These are phyloP conservation scores for Ogataea ganodermae DNA, from an alignment of 805 yeast genomes.

Conservation along the genomic window DNA sequence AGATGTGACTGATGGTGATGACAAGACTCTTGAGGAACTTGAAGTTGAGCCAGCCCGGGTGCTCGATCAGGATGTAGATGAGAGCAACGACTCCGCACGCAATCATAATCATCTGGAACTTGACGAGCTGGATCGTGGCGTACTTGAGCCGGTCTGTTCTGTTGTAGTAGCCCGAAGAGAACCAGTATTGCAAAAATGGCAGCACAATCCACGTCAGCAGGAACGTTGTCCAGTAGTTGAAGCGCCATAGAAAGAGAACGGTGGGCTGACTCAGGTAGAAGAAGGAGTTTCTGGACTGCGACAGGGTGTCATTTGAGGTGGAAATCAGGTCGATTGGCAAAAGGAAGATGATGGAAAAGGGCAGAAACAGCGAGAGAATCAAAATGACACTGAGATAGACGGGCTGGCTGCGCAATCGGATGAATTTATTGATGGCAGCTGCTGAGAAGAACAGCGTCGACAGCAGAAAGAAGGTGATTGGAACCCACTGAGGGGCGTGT, in stretches of 20 bases:
- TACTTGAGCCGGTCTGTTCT: constrained; percentile 50
- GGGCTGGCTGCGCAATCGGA: constrained; percentile 39
- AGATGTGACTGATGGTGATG: constrained; percentile 76
- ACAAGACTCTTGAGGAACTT: constrained; percentile 63
- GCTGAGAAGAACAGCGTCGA: constrained; percentile 36
- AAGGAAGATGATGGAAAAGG: constrained; percentile 70
- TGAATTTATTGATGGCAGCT: constrained; percentile 38
- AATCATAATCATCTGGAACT: constrained; percentile 61
- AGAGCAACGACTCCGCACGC: constrained; percentile 54
- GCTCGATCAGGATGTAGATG: constrained; percentile 55
- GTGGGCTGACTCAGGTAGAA: constrained; percentile 48
- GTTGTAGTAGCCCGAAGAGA: constrained; percentile 66
- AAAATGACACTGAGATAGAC: constrained; percentile 48
- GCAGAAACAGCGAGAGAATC: constrained; percentile 66
- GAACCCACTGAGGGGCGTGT: constrained; percentile 25
- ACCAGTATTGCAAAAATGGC: constrained; percentile 74
- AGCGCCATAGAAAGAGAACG: constrained; percentile 65
- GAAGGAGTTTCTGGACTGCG: constrained; percentile 30
- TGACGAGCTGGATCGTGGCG: constrained; percentile 56
- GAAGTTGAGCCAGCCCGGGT: constrained; percentile 32
- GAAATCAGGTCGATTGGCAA: constrained; percentile 76
- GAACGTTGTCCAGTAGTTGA: constrained; percentile 80
- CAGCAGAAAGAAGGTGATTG: constrained; percentile 26
- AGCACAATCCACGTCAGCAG: constrained; percentile 74
- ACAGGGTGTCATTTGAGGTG: constrained; percentile 39